Percentiles rank a stretch among this genome's conserved stretches.
Conservation (phyloP, 441 rosid genomes). For the Croton laevigatus region DNA sequence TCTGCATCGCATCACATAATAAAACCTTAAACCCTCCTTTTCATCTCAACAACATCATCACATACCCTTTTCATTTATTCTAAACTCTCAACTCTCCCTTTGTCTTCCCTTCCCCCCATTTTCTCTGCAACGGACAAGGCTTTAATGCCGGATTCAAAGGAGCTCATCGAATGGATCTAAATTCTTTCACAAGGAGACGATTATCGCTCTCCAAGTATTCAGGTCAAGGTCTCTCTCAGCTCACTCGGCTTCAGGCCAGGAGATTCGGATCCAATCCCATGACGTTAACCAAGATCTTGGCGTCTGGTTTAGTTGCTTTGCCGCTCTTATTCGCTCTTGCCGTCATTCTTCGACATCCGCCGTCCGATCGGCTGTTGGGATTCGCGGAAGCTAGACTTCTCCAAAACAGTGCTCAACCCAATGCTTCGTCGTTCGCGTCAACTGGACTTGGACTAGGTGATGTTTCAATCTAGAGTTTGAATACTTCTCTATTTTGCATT, state of each 20-base stretch:
- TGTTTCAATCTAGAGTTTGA: neutral
- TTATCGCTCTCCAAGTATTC: slow-evolving; percentile 29
- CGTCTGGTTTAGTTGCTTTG: slow-evolving; percentile 36
- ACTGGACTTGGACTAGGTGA: slow-evolving; percentile 11
- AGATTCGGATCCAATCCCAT: slow-evolving; percentile 34
- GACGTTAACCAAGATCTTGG: slow-evolving; percentile 40
- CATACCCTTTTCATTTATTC: too few relatives aligned
- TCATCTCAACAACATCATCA: too few relatives aligned
- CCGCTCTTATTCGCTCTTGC: slow-evolving; percentile 43
- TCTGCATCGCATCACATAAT: too few relatives aligned
- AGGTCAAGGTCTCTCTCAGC: slow-evolving; percentile 24
- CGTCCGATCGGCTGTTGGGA: slow-evolving; percentile 43
- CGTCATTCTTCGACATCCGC: slow-evolving; percentile 39
- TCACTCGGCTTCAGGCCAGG: slow-evolving; percentile 20
- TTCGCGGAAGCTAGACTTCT: slow-evolving; percentile 66
- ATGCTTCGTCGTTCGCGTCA: slow-evolving; percentile 18
- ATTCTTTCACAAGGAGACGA: slow-evolving; percentile 44
- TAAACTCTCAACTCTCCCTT: too few relatives aligned
- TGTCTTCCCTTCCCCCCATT: too few relatives aligned
- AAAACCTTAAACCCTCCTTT: too few relatives aligned
- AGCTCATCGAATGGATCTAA: slow-evolving; percentile 44
- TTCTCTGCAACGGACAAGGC: too few relatives aligned
- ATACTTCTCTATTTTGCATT: too few relatives aligned
- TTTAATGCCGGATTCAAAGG: too few relatives aligned
- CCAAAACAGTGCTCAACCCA: slow-evolving; percentile 22